Evolutionary conservation across 1,284 basidiomycete genomes (phyloP), one percentile per base, ranked within the genome.

Genomic region (Rhodotorula sp.): DNA sequence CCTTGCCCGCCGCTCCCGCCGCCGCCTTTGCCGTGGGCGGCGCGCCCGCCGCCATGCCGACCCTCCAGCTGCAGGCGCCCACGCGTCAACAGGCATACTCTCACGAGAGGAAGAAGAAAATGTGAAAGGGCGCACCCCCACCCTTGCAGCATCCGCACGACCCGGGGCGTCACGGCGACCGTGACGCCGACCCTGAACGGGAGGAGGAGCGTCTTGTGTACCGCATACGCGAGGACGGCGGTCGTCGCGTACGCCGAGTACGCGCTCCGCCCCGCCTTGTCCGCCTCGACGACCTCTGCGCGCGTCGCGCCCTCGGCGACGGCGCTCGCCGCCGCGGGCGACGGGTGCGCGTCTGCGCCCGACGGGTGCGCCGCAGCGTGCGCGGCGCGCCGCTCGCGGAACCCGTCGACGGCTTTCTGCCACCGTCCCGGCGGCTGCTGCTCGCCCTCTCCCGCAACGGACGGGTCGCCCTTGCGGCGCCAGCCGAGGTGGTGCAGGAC

Each of bases 141-240:
- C 19, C 50, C 48, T 34, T 69, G 69, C 61, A 76, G 36, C 29
- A 37, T 55, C 21, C 72, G 46, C 3, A 76, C 74, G 15, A 76
- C 64, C 34, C 63, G 67, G 12, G 74, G 74, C 54, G 74, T 76
- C 46, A 68, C 64, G 22, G 69, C 70, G 39, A 76, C 94, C 0
- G 96, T 97, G 72, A 96, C 82, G 0, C 92, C 95, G 0, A 97
- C 88, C 34, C 97, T 84, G 32, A 98, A 81, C 12, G 97, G 96
- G n/a, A 98, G 81, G 79, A 98, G 89, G 0, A 94, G 81, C 0
- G 94, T 97, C 84, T 99, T 99, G 86, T 99, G 96, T 66, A 99
- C 89, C 15, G 91, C 91, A 81, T 95, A 99, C 13, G 97, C 96
- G 71, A 99, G 84, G 0, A 93, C 88, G 54, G 94, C 83, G 87